phyloP scores from a whole-genome alignment of 2,329 filamentous ascomycete species.

The Cercospora sesami region DNA sequence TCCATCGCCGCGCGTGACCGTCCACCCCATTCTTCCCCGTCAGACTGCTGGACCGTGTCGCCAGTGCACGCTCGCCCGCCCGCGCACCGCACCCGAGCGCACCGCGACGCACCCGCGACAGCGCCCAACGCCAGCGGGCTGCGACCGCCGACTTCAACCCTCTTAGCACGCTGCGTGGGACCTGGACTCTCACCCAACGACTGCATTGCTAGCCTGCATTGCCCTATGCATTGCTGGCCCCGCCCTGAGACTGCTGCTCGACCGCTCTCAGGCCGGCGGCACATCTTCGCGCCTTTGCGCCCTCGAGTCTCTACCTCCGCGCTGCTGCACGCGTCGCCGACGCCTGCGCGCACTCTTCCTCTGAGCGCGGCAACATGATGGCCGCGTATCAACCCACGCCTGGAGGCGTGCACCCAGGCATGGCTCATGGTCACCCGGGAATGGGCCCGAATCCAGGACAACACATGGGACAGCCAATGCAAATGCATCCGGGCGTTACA shows the following conservation, averaged over 20 bases:
- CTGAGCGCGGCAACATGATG: slow-evolving; percentile 61
- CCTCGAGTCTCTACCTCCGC: slow-evolving; percentile 38
- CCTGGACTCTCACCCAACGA: background rate
- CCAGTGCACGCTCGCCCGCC: background rate
- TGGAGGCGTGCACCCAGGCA: slow-evolving; percentile 65
- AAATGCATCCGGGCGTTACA: slow-evolving; percentile 68
- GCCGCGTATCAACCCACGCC: slow-evolving; percentile 69
- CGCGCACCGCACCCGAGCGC: slow-evolving; percentile 3
- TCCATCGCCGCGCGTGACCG: background rate
- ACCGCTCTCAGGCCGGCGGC: slow-evolving; percentile 33
- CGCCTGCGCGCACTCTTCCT: slow-evolving; percentile 16
- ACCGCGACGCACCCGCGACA: background rate
- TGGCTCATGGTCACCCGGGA: slow-evolving; percentile 64
- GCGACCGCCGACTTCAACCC: background rate
- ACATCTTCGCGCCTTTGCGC: slow-evolving; percentile 18
- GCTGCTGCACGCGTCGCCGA: slow-evolving; percentile 23
- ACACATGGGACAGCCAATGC: slow-evolving; percentile 68
- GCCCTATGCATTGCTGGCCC: slow-evolving; percentile 35
- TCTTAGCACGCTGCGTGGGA: background rate
- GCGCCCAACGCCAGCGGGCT: background rate
- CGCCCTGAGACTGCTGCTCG: slow-evolving; percentile 33
- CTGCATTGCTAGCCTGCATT: slow-evolving; percentile 7
- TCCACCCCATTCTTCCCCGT: background rate
- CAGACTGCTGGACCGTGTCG: background rate
- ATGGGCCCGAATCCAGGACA: slow-evolving; percentile 67